Conservation (phyloP, 164 flowering plant genomes). For the Paratinospora sagittata region DNA sequence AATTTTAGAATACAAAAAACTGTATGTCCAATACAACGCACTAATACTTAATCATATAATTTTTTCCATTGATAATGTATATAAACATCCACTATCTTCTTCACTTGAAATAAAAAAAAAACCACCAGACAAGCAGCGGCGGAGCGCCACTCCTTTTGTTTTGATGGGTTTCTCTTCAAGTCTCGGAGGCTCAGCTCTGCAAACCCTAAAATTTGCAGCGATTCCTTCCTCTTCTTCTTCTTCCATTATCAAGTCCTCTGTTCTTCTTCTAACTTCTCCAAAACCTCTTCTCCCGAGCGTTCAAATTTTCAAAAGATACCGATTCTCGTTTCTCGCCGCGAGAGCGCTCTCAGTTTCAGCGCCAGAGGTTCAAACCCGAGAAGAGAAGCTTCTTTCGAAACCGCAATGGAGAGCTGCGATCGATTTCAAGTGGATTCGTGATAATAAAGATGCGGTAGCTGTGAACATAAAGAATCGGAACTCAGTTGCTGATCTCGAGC, state of each 20-base stretch:
- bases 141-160: not conserved
- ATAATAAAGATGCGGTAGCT: conserved; percentile 66
- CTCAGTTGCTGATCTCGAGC: conserved; percentile 66
- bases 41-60: too few species aligned
- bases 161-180: conserved; percentile 32
- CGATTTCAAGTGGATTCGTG: conserved; percentile 91
- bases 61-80: too few species aligned
- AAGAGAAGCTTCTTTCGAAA: conserved; percentile 34
- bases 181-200: conserved; percentile 20
- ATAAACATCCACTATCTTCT: too few species aligned
- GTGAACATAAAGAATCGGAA: conserved; percentile 66
- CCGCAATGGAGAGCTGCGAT: conserved; percentile 86
- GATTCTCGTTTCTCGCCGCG: conserved; percentile 17
- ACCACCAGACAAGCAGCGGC: not conserved
- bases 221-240: too few species aligned
- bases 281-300: conserved; percentile 18
- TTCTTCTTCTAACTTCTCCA: conserved; percentile 7
- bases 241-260: conserved; percentile 21
- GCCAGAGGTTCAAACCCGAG: conserved; percentile 21
- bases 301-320: conserved; percentile 13
- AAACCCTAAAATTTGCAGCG: conserved; percentile 29
- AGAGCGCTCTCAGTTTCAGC: conserved; percentile 30
- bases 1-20: too few species aligned
- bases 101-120: not conserved
- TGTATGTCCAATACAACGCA: too few species aligned